Base-by-base conservation (phyloP, 2,329 filamentous ascomycete genomes). In the Periglandula ipomoeae region DNA sequence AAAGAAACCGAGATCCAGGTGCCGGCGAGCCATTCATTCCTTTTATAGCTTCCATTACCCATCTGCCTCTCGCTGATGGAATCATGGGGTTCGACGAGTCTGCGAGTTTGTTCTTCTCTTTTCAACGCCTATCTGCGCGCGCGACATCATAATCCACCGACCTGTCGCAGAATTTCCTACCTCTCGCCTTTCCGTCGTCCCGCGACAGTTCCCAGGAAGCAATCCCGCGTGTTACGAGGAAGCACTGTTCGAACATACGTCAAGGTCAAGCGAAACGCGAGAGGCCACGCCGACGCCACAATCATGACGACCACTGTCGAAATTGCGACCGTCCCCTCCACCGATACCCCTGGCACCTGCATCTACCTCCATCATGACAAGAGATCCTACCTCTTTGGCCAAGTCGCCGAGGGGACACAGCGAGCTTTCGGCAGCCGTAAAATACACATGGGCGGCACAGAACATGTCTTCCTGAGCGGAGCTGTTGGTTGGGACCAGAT, bases 381-480 rank as follows among this genome's bases (percentile, higher is more conserved):
- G 59, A 84, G 85, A 58, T 79, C 87, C 50, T 98, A 98, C 65
- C 57, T 96, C 15, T 85, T 98, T 60, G 93, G 93, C 19, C 84
- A 85, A 58, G 65, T 91, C 15, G 71, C 82, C 9, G 93, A 98
- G 66, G 93, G 91, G 15, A 85, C 85, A 0, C 93, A 97, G 70
- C 79, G 93, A 50, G 81, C 83, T 43, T 74, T 85, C 60, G 74
- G 76, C 34, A 82, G 90, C 66, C 79, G 84, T 54, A 85, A 82
- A 49, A 62, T 84, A 9, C 71, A 75, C 30, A 59, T 94, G 55
- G 65, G 73, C 24, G 84, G 84, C 61, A 72, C 88, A 1, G 79
- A 81, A 42, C 82, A 95, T 58, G 71, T 95, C 50, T 96, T 98
- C 64, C 64, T 98, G 50, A 87, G 87, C 0, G 93, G 93, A 3